Percentiles rank a stretch among this genome's conserved stretches.
Evolutionary conservation across 805 yeast genomes (phyloP).

Genomic region (Cyberlindnera maclurae): DNA sequence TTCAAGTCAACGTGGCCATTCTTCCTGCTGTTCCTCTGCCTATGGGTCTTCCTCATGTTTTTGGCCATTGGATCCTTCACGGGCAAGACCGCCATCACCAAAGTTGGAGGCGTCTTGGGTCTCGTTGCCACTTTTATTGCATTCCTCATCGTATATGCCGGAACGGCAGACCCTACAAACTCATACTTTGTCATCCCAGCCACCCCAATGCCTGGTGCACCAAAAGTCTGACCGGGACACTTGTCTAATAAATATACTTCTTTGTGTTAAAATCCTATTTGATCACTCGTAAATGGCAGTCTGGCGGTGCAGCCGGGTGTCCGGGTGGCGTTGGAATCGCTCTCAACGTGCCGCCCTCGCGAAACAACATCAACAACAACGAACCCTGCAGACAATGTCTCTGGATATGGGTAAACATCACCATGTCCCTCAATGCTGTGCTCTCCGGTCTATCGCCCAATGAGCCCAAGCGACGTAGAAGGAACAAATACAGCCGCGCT

Average conservation of each 20-base stretch:
- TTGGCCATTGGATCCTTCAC: slow-evolving; percentile 46
- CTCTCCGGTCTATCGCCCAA: too few relatives aligned
- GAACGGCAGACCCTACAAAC: slow-evolving; percentile 51
- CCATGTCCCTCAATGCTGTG: too few relatives aligned
- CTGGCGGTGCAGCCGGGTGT: too few relatives aligned
- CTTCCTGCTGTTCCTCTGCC: slow-evolving; percentile 44
- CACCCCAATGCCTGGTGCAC: slow-evolving; percentile 43
- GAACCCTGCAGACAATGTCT: too few relatives aligned
- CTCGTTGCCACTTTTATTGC: slow-evolving; percentile 48
- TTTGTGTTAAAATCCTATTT: too few relatives aligned
- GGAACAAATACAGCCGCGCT: slow-evolving; percentile 21
- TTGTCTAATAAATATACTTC: too few relatives aligned
- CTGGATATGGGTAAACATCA: too few relatives aligned
- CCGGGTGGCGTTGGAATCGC: too few relatives aligned
- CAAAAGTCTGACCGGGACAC: slow-evolving; percentile 25
- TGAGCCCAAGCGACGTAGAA: slow-evolving; percentile 2
- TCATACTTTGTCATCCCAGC: slow-evolving; percentile 49
- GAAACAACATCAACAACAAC: too few relatives aligned
- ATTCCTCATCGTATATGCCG: slow-evolving; percentile 59
- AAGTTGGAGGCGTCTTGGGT: slow-evolving; percentile 61
- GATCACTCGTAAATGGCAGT: too few relatives aligned
- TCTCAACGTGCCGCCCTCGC: too few relatives aligned
- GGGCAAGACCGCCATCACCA: slow-evolving; percentile 33
- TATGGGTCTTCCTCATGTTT: slow-evolving; percentile 48
- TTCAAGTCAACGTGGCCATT: slow-evolving; percentile 55